Evolutionary conservation across 2,329 filamentous ascomycete genomes (phyloP), one percentile per base, ranked within the genome.

Genomic region (Allantophomopsis cytisporea): DNA sequence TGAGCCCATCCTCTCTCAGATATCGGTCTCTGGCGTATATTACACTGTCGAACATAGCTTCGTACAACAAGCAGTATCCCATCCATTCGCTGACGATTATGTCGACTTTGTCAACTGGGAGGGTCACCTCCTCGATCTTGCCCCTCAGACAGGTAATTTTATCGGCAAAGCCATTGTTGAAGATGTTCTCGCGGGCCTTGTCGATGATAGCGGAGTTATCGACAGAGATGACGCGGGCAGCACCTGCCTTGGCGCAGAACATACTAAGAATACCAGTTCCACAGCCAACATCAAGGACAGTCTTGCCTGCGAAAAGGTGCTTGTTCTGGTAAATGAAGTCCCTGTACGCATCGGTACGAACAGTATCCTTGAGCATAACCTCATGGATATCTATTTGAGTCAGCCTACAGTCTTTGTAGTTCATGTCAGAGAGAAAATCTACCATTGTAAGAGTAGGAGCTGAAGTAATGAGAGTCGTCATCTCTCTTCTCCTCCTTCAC

Each of bases 71-170:
- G 47, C 80, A 84, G 57, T 96, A 96, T 21, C 88, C 88, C 88
- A 96, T 96, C 88, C 88, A 96, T 60, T 96, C 88, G 43, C 84
- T 93, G 44, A 96, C 80, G 55, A 96, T 94, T 53, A 96, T 81
- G 61, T 96, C 89, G 35, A 95, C 88, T 53, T 88, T 68, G 39
- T 76, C 68, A 7, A 89, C 80, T 1, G 83, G 87, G 16, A 87
- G 69, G 41, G 62, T 68, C 40, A 94, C 83, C 48, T 95, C 87
- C 58, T 96, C 89, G 44, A 95, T 83, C 53, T 85, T 84, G 31
- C 89, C 88, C 46, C 80, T 76, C 37, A 94, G 66, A 51, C 83
- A 86, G 34, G 80, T 86, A 53, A 96, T 86, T 17, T 70, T 68
- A 50, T 79, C 68, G 18, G 74, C 70, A 31, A 94, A 73, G 1